Evolutionary conservation across 2,329 filamentous ascomycete genomes (phyloP).

Genomic region (Ilyonectria destructans): DNA sequence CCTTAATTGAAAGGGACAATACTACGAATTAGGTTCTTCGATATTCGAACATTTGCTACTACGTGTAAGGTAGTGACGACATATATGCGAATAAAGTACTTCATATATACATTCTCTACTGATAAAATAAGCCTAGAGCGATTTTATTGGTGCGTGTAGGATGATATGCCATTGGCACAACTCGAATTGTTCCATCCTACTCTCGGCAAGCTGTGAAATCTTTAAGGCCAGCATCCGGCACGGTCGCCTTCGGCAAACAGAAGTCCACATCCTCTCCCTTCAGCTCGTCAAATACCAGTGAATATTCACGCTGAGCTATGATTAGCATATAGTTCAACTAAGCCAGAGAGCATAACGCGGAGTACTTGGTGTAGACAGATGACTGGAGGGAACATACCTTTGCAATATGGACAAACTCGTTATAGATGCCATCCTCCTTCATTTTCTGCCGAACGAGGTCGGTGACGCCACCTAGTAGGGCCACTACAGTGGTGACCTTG

Average conservation of each 20-base stretch:
- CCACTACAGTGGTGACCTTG: constrained; percentile 59
- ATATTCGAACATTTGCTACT: too few relatives aligned
- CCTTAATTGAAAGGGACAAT: too few relatives aligned
- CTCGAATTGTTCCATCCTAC: background rate
- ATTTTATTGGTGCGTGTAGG: too few relatives aligned
- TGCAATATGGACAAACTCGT: constrained; percentile 55
- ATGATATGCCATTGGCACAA: too few relatives aligned
- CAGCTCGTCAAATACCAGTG: constrained; percentile 48
- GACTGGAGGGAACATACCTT: constrained; percentile 35
- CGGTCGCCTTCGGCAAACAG: constrained; percentile 47
- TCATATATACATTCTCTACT: too few relatives aligned
- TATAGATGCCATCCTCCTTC: constrained; percentile 56
- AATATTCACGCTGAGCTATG: constrained; percentile 48
- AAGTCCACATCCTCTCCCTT: constrained; percentile 52
- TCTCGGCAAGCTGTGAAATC: constrained; percentile 45
- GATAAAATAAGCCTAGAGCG: too few relatives aligned
- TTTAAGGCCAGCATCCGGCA: constrained; percentile 47
- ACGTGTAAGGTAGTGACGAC: too few relatives aligned
- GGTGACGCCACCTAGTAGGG: constrained; percentile 57
- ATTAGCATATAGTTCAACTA: background rate
- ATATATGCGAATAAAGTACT: too few relatives aligned
- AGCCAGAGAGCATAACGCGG: background rate
- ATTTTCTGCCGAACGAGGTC: constrained; percentile 58
- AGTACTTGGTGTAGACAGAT: too few relatives aligned
- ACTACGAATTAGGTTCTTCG: too few relatives aligned